These are phyloP conservation scores for Pyricularia grisea DNA, from an alignment of 2,329 filamentous ascomycete genomes.

Conservation along the genomic window DNA sequence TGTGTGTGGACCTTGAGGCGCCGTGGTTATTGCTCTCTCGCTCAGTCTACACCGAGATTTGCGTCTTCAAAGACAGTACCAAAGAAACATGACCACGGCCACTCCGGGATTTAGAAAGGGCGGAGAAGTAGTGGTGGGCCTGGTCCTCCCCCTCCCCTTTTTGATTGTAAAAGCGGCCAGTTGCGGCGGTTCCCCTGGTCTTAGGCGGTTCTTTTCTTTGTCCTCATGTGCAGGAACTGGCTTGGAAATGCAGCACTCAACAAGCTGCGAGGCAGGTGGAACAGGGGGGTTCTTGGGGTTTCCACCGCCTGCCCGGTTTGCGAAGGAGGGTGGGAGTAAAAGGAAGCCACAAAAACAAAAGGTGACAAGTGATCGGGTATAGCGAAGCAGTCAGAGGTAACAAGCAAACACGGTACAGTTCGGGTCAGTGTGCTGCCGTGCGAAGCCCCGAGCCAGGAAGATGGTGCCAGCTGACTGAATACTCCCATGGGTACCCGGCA, in stretches of 20 bases:
- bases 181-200: neutral
- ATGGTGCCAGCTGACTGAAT: neutral
- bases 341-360: neutral
- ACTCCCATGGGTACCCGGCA: neutral
- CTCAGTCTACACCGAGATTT: neutral
- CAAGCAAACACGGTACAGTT: neutral
- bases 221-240: neutral
- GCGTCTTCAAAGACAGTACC: neutral
- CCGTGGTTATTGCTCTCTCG: neutral
- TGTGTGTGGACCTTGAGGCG: neutral
- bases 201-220: neutral
- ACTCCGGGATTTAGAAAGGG: neutral
- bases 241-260: neutral
- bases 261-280: neutral
- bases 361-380: constrained; percentile 5
- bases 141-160: neutral
- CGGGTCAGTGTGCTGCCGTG: neutral
- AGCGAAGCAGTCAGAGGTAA: neutral
- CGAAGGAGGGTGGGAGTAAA: neutral
- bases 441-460: neutral
- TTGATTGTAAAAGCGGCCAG: neutral
- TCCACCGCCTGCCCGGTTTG: neutral
- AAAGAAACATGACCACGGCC: neutral
- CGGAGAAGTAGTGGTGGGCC: neutral
- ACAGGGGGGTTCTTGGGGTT: neutral